Evolutionary conservation across 2,329 filamentous ascomycete genomes (phyloP), one percentile per base, ranked within the genome.

Genomic region (Myriosclerotinia curreyana): DNA sequence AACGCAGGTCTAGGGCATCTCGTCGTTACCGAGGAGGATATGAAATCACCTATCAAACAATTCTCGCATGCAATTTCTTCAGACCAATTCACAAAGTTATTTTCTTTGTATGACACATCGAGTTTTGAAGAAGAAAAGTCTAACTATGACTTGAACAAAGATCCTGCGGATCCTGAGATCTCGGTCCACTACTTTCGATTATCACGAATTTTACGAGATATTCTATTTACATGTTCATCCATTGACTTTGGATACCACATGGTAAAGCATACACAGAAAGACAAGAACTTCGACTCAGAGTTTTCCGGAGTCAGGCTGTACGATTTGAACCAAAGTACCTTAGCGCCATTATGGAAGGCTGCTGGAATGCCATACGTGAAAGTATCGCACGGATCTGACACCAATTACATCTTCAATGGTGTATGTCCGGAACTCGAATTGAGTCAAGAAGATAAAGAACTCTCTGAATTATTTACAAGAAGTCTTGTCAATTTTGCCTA

Each of bases 321-420:
- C 6, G 46, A 44, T 12, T 6, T 60, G 1, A 64, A 64, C 9
- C 64, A 66, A 15, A 67, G 55, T 51, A 28, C 58, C 17, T 55
- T 64, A 17, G 28, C 51, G 12, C 51, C 60, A 7, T 34, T 64
- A 1, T 65, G 60, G 54, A 63, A 60, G 28, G 38, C 49, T 1
- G 54, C 40, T 1, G 65, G 60, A 12, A 64, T 65, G 60, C 64
- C 64, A 14, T 65, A 61, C n/a, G 48, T 65, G 5, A 46, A 44
- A 22, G 55, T 61, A 20, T 54, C 54, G 20, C 65, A 64, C 38
- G 65, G 65, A 8, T 60, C 59, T 15, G 65, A 67, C n/a, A 65
- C 50, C 7, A 56, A 65, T 34, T 64, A 65, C 12, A 59, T 67
- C 40, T 67, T 67, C 40, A 66, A 64, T n/a, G 65, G 65, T n/a